Evolutionary conservation across 176 grass and related monocot species (phyloP).

Genomic region (Leersia perrieri): DNA sequence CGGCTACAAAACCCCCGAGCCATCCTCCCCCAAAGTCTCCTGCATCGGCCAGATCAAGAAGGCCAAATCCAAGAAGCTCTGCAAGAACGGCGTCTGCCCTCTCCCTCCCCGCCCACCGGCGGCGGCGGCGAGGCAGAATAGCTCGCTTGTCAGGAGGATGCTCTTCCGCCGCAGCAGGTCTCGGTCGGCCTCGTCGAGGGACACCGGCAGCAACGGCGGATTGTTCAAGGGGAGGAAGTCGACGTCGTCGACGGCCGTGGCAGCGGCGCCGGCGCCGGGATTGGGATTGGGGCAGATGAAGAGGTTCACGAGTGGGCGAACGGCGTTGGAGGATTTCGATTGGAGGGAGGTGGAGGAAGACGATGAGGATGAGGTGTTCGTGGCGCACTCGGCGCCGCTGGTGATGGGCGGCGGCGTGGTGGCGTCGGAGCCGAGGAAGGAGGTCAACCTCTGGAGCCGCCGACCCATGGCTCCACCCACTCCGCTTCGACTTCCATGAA

Average conservation of each 20-base stretch:
- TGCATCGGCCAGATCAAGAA: conserved; percentile 93
- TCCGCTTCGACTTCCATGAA: conserved; percentile 45
- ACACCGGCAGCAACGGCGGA: too few relatives aligned
- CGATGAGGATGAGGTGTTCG: conserved; percentile 37
- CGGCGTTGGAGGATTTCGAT: conserved; percentile 65
- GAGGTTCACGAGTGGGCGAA: conserved; percentile 79
- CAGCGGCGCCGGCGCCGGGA: not conserved
- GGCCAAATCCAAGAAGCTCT: conserved; percentile 36
- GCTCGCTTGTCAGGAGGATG: conserved; percentile 44
- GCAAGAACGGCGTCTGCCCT: conserved; percentile 49
- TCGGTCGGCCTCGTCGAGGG: conserved; percentile 3
- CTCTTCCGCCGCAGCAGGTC: conserved; percentile 51
- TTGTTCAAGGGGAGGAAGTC: not conserved
- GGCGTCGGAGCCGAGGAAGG: conserved; percentile 72
- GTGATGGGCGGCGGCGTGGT: conserved; percentile 53
- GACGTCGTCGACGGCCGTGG: too few relatives aligned
- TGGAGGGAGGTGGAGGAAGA: conserved; percentile 47
- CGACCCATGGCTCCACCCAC: conserved; percentile 53
- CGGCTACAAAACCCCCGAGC: conserved; percentile 60
- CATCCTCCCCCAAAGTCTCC: conserved; percentile 80
- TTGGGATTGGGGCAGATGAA: conserved; percentile 68
- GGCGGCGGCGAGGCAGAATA: not conserved
- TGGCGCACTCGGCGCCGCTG: conserved; percentile 80
- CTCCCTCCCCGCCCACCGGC: conserved; percentile 4
- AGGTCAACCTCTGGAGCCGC: conserved; percentile 91